phyloP scores from a whole-genome alignment of 495 filamentous ascomycete genomes.

The Cercophora samala region DNA sequence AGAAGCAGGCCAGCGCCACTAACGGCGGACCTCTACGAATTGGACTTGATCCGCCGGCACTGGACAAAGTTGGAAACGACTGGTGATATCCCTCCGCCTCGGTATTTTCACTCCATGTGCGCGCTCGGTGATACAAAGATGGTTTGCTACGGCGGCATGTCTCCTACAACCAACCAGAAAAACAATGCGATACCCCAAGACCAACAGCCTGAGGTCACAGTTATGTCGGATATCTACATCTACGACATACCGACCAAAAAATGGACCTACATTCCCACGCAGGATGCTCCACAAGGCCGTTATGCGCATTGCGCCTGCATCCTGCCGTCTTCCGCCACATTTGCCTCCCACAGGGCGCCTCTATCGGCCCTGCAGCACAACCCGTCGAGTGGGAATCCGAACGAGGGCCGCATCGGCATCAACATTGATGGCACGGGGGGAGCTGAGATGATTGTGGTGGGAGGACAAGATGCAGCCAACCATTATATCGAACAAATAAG shows the following conservation, averaged over 20 bases:
- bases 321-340: conserved; percentile 78
- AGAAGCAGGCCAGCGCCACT: conserved; percentile 71
- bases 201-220: conserved; percentile 80
- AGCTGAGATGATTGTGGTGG: conserved; percentile 95
- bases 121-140: conserved; percentile 90
- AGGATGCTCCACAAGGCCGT: conserved; percentile 83
- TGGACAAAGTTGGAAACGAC: conserved; percentile 84
- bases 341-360: conserved; percentile 76
- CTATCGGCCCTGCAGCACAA: conserved; percentile 87
- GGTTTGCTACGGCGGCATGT: conserved; percentile 98
- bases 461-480: conserved; percentile 94
- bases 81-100: conserved; percentile 82
- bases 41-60: conserved; percentile 85
- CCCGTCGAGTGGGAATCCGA: conserved; percentile 69
- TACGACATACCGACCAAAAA: conserved; percentile 81
- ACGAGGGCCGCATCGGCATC: conserved; percentile 81
- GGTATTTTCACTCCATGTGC: conserved; percentile 97
- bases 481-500: conserved; percentile 98
- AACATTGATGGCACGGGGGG: conserved; percentile 86
- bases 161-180: conserved; percentile 60
- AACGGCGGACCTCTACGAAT: conserved; percentile 85
- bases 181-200: conserved; percentile 53
- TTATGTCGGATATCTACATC: conserved; percentile 98
- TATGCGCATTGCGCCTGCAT: conserved; percentile 97
- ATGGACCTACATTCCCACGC: conserved; percentile 80